Conservation (phyloP, 2,329 filamentous ascomycete species). For the Dactylellina cionopaga region DNA sequence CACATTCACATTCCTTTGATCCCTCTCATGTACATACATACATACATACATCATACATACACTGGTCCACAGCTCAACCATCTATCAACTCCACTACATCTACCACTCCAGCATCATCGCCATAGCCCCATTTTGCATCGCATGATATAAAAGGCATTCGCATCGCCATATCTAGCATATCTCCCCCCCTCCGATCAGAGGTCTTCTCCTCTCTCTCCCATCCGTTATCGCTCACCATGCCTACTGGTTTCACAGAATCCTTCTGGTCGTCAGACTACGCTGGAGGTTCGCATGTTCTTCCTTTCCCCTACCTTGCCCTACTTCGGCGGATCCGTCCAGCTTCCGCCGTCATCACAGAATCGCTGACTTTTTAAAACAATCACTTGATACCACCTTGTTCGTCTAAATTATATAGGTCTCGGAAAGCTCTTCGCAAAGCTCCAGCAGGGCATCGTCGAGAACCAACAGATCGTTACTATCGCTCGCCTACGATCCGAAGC, state of each 20-base stretch:
- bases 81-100: neutral
- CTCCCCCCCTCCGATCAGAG: slow-evolving; percentile 13
- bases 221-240: slow-evolving; percentile 31
- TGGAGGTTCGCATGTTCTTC: slow-evolving; percentile 74
- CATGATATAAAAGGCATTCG: slow-evolving; percentile 25
- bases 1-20: slow-evolving; percentile 22
- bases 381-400: too few relatives aligned
- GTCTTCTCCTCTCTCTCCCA: neutral
- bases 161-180: slow-evolving; percentile 5
- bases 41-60: neutral
- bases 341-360: slow-evolving; percentile 14
- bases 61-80: neutral
- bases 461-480: slow-evolving; percentile 90
- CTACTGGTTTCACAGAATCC: slow-evolving; percentile 83
- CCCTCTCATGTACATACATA: neutral
- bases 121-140: slow-evolving; percentile 17
- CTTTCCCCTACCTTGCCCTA: neutral
- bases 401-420: slow-evolving; percentile 69
- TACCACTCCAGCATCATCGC: neutral
- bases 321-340: slow-evolving; percentile 25
- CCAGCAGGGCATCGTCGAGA: slow-evolving; percentile 93
- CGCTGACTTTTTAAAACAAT: slow-evolving; percentile 20
- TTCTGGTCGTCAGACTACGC: slow-evolving; percentile 99
- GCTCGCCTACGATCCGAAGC: slow-evolving; percentile 95
- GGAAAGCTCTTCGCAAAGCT: slow-evolving; percentile 96